Evolutionary conservation across 2,329 filamentous ascomycete genomes (phyloP).

Genomic region (Coniochaeta pulveracea): DNA sequence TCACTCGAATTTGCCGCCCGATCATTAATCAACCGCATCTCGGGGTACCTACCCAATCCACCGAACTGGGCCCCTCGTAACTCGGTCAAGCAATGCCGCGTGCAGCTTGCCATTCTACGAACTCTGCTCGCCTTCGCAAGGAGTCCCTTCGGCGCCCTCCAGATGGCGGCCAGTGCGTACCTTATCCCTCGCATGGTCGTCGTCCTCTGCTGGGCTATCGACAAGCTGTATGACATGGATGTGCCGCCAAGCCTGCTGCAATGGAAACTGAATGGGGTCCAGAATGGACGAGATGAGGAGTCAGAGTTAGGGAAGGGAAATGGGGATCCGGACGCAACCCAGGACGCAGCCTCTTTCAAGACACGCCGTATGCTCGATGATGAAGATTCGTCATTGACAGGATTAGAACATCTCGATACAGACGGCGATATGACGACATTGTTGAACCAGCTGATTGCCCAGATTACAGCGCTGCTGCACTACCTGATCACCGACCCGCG

Average conservation of each 20-base stretch:
- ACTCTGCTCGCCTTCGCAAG: conserved; percentile 49
- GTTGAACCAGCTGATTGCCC: conserved; percentile 35
- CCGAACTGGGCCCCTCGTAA: conserved; percentile 27
- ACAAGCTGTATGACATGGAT: conserved; percentile 57
- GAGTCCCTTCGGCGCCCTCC: conserved; percentile 48
- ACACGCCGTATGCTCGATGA: too few relatives aligned
- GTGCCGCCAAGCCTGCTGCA: conserved; percentile 18
- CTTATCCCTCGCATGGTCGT: conserved; percentile 66
- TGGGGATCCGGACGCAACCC: conserved; percentile 4
- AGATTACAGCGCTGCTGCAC: conserved; percentile 38
- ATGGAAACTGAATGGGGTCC: not conserved
- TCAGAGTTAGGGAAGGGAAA: not conserved
- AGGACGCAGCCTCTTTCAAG: too few relatives aligned
- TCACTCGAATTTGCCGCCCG: conserved; percentile 18
- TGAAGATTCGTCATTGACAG: too few relatives aligned
- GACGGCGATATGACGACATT: conserved; percentile 10
- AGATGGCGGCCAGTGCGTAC: conserved; percentile 57
- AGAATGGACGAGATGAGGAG: not conserved
- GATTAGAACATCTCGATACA: not conserved
- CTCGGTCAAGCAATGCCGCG: conserved; percentile 22
- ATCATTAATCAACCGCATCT: conserved; percentile 49
- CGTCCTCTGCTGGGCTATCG: conserved; percentile 52
- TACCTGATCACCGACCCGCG: conserved; percentile 35
- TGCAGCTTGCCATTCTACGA: conserved; percentile 35
- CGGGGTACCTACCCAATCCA: conserved; percentile 47